Base-by-base conservation (phyloP, 2,329 filamentous ascomycete genomes). In the Verticillium albo-atrum region DNA sequence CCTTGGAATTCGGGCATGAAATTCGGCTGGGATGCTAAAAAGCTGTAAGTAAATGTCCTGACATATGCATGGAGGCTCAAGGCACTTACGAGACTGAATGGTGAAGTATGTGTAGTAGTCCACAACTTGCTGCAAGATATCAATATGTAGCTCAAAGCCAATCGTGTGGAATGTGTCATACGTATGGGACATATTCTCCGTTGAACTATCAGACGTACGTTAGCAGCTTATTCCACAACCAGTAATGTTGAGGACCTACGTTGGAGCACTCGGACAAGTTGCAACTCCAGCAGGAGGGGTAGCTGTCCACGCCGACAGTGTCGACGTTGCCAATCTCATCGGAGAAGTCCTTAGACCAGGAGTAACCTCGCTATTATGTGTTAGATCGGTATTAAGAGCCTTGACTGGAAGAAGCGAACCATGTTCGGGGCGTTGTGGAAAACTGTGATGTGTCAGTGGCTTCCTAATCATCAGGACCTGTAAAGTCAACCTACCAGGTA, bases 1-100 rank as follows among this genome's bases (percentile, higher is more conserved):
- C 82, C 83, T 62, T 86, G 82, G 67, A 87, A 85, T 59, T 86
- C 84, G 0, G 83, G 80, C 67, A 86, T 76, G 70, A 84, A 85
- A 57, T 74, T 77, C 1, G 82, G 82, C 66, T 82, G 80, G 2
- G 71, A 71, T 2, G 68, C 70, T 20, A 17, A 20, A 3, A 17
- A 12, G 7, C 10, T 23, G 32, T 58, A 14, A 58, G 55, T 9
- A 4, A 17, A 15, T 6, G 20, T n/a, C n/a, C n/a, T n/a, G n/a
- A n/a, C 54, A 26, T 6, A 47, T 6, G 10, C 28, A 3, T 3
- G 15, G 25, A 34, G 26, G 37, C 30, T 10, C 1, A 37, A 14
- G 14, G n/a, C 3, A 63, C 69, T 61, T 63, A 70, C 61, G 70
- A 70, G 3, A 70, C 72, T 73, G 71, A 5, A 66, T 59, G 0